phyloP scores from a whole-genome alignment of 768 basidiomycete genomes.

The Melanogaster broomeanus region DNA sequence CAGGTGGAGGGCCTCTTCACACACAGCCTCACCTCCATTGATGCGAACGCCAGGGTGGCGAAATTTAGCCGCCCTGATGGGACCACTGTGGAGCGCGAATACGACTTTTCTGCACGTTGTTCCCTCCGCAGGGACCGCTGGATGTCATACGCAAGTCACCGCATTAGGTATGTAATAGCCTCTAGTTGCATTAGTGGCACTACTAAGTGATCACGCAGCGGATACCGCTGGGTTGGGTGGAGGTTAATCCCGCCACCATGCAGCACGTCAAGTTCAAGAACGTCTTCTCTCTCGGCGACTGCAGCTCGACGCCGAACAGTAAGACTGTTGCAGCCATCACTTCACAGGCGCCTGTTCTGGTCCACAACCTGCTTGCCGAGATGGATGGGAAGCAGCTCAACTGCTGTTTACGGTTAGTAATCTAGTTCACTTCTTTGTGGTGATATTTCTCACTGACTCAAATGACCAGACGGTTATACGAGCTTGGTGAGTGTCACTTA shows the following conservation, averaged over 20 bases:
- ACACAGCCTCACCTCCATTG: background rate
- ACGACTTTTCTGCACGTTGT: background rate
- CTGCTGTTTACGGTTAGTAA: background rate
- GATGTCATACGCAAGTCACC: background rate
- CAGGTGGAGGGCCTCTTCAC: background rate
- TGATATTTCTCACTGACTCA: too few relatives aligned
- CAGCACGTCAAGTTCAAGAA: background rate
- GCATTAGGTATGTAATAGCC: background rate
- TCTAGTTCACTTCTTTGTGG: too few relatives aligned
- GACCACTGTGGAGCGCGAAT: background rate
- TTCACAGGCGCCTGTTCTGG: background rate
- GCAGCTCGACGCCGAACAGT: background rate
- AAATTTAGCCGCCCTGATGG: background rate
- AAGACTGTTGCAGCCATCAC: background rate
- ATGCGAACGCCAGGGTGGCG: background rate
- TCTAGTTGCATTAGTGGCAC: too few relatives aligned
- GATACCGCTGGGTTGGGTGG: background rate
- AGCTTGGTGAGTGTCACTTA: background rate
- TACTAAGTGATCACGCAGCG: background rate
- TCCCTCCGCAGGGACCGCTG: background rate
- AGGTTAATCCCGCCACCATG: background rate
- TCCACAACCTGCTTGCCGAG: background rate
- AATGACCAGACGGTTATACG: background rate
- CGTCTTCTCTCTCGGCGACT: background rate
- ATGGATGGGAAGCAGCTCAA: background rate